Base-by-base conservation (phyloP, 2,329 filamentous ascomycete species). In the Ophiostoma ulmi region DNA sequence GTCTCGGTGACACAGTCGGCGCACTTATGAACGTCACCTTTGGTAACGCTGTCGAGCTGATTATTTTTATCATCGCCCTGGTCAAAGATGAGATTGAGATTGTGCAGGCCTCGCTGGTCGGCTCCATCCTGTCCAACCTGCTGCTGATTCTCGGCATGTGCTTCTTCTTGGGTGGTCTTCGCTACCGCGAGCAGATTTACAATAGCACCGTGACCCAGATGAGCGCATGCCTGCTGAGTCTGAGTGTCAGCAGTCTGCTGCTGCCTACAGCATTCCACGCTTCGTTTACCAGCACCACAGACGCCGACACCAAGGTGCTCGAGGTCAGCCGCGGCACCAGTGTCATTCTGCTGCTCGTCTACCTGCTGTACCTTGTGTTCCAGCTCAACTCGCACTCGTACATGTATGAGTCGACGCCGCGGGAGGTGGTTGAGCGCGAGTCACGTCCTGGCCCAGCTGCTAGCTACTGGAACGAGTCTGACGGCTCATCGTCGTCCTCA, bases 11-110 rank as follows among this genome's bases (percentile, higher is more conserved):
- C 78, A 94, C 92, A 0, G 81, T 97, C 3, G 94, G 94, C 73
- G 94, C 94, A 70, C 82, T 98, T 52, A 84, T 97, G 72, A 97
- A 97, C 76, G 93, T 94, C 8, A 91, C 91, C 1, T 97, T 97
- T 78, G 94, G 93, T 82, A 96, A 96, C 77, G 93, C 93, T 4
- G 92, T 97, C 72, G 93, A 97, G 77, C 81, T 97, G 75, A 97
- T 97, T 73, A 92, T 97, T 67, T 91, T 92, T 17, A 61, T 26
- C 17, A 75, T 75, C 35, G 74, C 74, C 1, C 70, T 75, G 0
- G 73, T 74, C 6, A 75, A 75, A 78, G 83, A 91, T 76, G 88
- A 93, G 76, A 90, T 93, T 67, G 84, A 87, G 38, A 90, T 93
- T 72, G 91, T 93, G 22, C 90, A 93, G 77, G 90, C 91, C 7